A percentile compares a stretch with the other conserved stretches of the same genome.
phyloP scores from a whole-genome alignment of 352 stramenopile genomes.

The Discostella stelligera region DNA sequence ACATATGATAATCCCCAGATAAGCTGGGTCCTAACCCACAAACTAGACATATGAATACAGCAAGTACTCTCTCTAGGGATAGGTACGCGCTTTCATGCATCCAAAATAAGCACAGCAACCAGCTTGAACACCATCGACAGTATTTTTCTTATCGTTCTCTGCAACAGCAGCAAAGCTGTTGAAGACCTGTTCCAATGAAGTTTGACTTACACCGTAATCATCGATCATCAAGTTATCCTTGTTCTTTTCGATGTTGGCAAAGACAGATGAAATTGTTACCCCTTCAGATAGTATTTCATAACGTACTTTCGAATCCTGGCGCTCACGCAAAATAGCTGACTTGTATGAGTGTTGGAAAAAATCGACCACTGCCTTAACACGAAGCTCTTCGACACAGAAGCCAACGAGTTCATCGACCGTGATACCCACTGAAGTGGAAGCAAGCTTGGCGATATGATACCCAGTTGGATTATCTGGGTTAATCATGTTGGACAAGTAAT shows the following conservation, averaged over 20 bases:
- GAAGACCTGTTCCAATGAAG: slow-evolving; percentile 75
- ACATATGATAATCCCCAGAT: neutral
- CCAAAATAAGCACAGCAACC: neutral
- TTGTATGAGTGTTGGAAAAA: slow-evolving; percentile 59
- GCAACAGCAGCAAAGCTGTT: slow-evolving; percentile 74
- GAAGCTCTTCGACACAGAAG: slow-evolving; percentile 66
- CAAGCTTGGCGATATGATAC: slow-evolving; percentile 64
- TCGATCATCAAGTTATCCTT: slow-evolving; percentile 62
- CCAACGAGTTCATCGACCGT: slow-evolving; percentile 53
- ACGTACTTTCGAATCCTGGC: slow-evolving; percentile 68
- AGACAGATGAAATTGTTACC: slow-evolving; percentile 67
- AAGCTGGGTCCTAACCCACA: neutral
- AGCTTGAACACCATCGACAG: slow-evolving; percentile 12
- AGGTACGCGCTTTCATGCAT: neutral
- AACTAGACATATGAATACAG: neutral
- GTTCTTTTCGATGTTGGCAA: slow-evolving; percentile 65
- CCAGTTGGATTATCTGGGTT: slow-evolving; percentile 50
- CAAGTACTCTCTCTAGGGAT: neutral
- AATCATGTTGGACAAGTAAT: slow-evolving; percentile 57
- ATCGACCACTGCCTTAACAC: slow-evolving; percentile 53
- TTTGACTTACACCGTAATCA: slow-evolving; percentile 75
- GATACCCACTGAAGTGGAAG: slow-evolving; percentile 48
- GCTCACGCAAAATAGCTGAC: slow-evolving; percentile 62
- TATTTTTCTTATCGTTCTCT: slow-evolving; percentile 57
- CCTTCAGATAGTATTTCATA: slow-evolving; percentile 70